Percentiles rank a stretch among this genome's conserved stretches.
Evolutionary conservation across 2,329 filamentous ascomycete genomes (phyloP).

Genomic region (Hymenoscyphus repandus): DNA sequence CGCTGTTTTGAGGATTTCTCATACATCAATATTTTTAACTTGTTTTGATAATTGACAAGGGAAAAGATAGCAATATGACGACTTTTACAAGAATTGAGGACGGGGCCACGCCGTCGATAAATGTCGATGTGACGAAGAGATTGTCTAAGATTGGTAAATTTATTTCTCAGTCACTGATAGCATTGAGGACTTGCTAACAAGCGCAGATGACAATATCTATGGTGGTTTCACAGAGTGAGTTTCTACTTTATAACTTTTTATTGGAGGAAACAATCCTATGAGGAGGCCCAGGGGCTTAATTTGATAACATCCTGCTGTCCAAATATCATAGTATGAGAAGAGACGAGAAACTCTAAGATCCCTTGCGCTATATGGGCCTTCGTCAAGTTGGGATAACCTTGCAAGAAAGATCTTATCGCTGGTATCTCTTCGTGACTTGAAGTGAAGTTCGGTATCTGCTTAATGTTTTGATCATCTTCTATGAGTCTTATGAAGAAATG

Average conservation of each 20-base stretch:
- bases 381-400: too few species aligned
- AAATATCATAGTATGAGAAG: too few species aligned
- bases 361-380: too few species aligned
- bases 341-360: too few species aligned
- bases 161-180: not conserved
- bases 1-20: not conserved
- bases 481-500: too few species aligned
- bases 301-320: not conserved
- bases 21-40: not conserved
- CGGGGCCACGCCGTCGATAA: constrained; percentile 57
- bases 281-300: not conserved
- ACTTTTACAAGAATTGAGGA: constrained; percentile 65
- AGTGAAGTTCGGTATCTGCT: too few species aligned
- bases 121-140: constrained; percentile 57
- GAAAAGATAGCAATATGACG: constrained; percentile 50
- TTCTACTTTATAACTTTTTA: not conserved
- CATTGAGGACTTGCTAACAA: constrained; percentile 1
- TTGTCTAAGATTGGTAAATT: constrained; percentile 58
- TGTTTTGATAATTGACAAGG: not conserved
- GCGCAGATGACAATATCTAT: constrained; percentile 67
- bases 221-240: constrained; percentile 77
- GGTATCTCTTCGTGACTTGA: too few species aligned
- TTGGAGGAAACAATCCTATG: not conserved
- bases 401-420: too few species aligned
- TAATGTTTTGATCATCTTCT: too few species aligned